Conservation (phyloP, 140 eudicot species). For the Bidens hawaiensis region DNA sequence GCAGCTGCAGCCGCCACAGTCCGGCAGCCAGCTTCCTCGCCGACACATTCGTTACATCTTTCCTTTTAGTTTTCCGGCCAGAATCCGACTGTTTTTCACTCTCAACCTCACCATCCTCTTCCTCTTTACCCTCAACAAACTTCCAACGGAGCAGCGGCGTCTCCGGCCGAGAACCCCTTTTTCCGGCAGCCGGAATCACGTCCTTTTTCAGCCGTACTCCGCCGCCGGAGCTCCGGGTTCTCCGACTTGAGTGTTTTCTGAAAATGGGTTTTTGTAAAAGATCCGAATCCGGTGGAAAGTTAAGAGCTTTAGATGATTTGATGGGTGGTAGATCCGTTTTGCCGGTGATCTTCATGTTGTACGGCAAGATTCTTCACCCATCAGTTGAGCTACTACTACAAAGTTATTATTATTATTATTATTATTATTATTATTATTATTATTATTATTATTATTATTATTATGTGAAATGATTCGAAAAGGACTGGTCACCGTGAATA, state of each 20-base stretch:
- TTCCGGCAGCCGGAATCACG: constrained; percentile 27
- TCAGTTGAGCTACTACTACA: too few species aligned
- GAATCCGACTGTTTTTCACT: constrained; percentile 29
- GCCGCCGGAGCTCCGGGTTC: constrained; percentile 24
- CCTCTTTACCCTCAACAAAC: constrained; percentile 31
- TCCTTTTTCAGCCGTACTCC: constrained; percentile 52
- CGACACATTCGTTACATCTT: constrained; percentile 13
- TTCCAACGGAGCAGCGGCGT: constrained; percentile 72
- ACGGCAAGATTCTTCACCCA: constrained; percentile 37
- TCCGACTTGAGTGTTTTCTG: constrained; percentile 37
- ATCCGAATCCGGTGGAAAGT: constrained; percentile 50
- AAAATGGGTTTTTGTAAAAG: constrained; percentile 40
- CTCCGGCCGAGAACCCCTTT: constrained; percentile 59
- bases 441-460: too few species aligned
- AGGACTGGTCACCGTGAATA: constrained; percentile 3
- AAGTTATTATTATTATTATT: too few species aligned
- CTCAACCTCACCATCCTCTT: constrained; percentile 10
- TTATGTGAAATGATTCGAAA: background rate
- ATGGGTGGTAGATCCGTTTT: constrained; percentile 38
- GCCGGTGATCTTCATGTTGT: constrained; percentile 52
- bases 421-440: too few species aligned
- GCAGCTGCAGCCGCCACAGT: constrained; percentile 68
- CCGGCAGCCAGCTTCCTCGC: constrained; percentile 80
- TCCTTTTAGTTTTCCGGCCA: constrained; percentile 44
- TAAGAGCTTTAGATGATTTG: constrained; percentile 29